Base-by-base conservation (phyloP, 2,329 filamentous ascomycete species). In the Neospermospora avenae region DNA sequence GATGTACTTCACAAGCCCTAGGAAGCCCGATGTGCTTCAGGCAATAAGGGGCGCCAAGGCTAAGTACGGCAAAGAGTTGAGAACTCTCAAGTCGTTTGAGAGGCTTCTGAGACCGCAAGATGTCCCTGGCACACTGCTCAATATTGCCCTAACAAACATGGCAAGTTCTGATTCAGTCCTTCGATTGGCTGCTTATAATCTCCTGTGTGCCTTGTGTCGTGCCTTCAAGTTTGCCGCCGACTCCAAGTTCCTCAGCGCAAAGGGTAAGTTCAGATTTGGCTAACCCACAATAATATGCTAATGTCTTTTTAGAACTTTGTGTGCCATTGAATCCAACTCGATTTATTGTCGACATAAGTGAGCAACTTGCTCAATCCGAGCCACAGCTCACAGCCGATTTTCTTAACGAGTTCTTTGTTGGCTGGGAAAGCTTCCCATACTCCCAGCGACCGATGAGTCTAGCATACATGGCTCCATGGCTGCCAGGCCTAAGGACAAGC, bases 321-420 rank as follows among this genome's bases (percentile, higher is more conserved):
- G 81, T 89, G 57, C 86, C 86, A 0, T 71, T 84, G 41, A 84
- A 88, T 62, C 81, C 86, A 2, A 83, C 84, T 3, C 78, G 80
- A 24, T 88, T 89, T 69, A 84, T 89, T 44, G 76, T 89, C 66
- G 80, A 81, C 49, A 85, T 89, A 49, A 89, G 86, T 74, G 81
- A 81, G 67, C 81, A 84, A 62, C 75, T 89, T 16, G 85, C 86
- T 8, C 73, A 76, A 31, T 80, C 84, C 20, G 86, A 89, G 68
- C 84, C 86, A 22, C 85, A 88, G 66, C 77, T 89, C 7, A 89
- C 86, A 0, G 81, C 80, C 7, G 86, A 89, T 68, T 89, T 89
- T 67, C 69, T 89, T 41, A 88, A 86, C n/a, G 86, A 89, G 67
- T 89, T 89, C 69, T 89, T 89, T 60, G 84, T 88, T 24, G 84